Conservation (phyloP, 176 grass and related monocot species). For the Zea mays region Zm-B73-REFERENCE-NAM-5.0 NC_050098.1:216351501-216352000, state of each 20-base stretch:
- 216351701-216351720: not conserved
- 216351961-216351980: not conserved
- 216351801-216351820: constrained; percentile 1
- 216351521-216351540: not conserved
- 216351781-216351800: constrained; percentile 10
- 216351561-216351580: not conserved
- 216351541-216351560: not conserved
- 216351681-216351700: constrained; percentile 5
- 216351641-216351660: constrained; percentile 6
- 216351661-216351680: not conserved
- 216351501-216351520: not conserved
- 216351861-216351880: not conserved
- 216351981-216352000: not conserved
- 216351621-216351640: not conserved
- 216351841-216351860: not conserved
- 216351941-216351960: not conserved
- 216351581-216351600: not conserved
- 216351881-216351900: not conserved
- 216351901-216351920: not conserved
- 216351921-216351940: not conserved
- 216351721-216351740: constrained; percentile 16
- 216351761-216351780: not conserved
- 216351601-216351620: not conserved
- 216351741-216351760: not conserved
- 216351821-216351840: not conserved